Conservation (phyloP, 176 grass and related monocot genomes). For the Hyparrhenia diplandra region DNA sequence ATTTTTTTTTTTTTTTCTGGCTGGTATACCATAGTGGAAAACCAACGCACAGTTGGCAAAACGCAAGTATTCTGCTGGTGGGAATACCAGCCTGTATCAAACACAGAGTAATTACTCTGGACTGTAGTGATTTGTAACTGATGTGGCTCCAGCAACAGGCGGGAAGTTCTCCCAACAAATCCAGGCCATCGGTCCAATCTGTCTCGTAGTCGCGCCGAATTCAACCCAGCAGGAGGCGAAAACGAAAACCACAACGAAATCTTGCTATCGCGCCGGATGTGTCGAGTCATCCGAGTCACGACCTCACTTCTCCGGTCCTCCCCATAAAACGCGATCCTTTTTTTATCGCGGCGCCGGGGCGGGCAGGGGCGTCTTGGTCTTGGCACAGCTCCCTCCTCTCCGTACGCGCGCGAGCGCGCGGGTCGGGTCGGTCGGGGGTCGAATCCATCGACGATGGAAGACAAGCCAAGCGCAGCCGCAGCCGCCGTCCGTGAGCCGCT, state of each 20-base stretch:
- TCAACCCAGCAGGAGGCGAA: neutral
- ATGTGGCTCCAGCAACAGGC: too few relatives aligned
- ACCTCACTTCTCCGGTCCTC: neutral
- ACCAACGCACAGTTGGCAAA: too few relatives aligned
- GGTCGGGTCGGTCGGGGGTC: neutral
- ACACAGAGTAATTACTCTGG: too few relatives aligned
- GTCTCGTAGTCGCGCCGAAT: neutral
- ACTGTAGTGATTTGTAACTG: too few relatives aligned
- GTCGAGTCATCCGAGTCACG: neutral
- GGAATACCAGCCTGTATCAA: too few relatives aligned
- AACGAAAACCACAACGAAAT: neutral
- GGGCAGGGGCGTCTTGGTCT: neutral
- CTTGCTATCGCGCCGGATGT: neutral
- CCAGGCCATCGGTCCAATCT: too few relatives aligned
- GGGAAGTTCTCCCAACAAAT: too few relatives aligned
- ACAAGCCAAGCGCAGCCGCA: neutral
- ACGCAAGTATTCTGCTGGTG: too few relatives aligned
- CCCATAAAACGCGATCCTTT: neutral
- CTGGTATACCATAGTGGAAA: too few relatives aligned
- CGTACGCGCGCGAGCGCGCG: neutral
- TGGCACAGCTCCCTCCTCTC: neutral
- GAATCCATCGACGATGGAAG: neutral
- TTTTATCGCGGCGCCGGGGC: neutral
- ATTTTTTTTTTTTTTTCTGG: too few relatives aligned
- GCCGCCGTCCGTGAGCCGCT: neutral